Percentiles rank a stretch among this genome's conserved stretches.
phyloP scores from a whole-genome alignment of 1,284 basidiomycete genomes.

The Volvariella volvacea region DNA sequence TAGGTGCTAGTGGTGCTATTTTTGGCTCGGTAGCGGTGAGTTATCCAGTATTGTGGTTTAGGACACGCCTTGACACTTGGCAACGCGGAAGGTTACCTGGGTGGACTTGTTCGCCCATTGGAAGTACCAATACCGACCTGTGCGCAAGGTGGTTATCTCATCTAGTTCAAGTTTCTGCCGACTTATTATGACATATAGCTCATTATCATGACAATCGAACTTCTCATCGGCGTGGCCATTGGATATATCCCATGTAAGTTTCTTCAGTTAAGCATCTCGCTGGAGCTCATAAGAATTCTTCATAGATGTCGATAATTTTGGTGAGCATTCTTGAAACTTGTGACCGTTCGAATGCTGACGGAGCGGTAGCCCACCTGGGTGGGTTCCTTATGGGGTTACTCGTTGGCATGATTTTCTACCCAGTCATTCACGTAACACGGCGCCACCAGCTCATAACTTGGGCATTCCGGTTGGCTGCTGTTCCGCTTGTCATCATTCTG shows the following conservation, averaged over 20 bases:
- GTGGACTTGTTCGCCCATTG: slow-evolving; percentile 92
- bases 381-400: slow-evolving; percentile 83
- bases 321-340: slow-evolving; percentile 25
- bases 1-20: slow-evolving; percentile 91
- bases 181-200: slow-evolving; percentile 35
- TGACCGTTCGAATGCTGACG: slow-evolving; percentile 1
- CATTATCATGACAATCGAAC: slow-evolving; percentile 77
- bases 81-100: slow-evolving; percentile 53
- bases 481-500: slow-evolving; percentile 71
- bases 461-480: slow-evolving; percentile 65
- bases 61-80: neutral
- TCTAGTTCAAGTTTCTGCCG: slow-evolving; percentile 1
- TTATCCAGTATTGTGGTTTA: slow-evolving; percentile 5
- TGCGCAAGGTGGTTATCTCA: slow-evolving; percentile 50
- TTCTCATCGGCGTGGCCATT: slow-evolving; percentile 79
- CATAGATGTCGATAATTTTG: slow-evolving; percentile 74
- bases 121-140: slow-evolving; percentile 79
- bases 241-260: slow-evolving; percentile 75
- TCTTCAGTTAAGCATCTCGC: neutral
- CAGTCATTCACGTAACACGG: slow-evolving; percentile 77
- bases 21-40: slow-evolving; percentile 85
- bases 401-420: slow-evolving; percentile 78
- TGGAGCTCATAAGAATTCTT: neutral
- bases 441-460: slow-evolving; percentile 74
- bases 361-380: slow-evolving; percentile 58